These are phyloP conservation scores for Aspergillus affinis DNA, from an alignment of 495 filamentous ascomycete genomes.

Conservation along the genomic window DNA sequence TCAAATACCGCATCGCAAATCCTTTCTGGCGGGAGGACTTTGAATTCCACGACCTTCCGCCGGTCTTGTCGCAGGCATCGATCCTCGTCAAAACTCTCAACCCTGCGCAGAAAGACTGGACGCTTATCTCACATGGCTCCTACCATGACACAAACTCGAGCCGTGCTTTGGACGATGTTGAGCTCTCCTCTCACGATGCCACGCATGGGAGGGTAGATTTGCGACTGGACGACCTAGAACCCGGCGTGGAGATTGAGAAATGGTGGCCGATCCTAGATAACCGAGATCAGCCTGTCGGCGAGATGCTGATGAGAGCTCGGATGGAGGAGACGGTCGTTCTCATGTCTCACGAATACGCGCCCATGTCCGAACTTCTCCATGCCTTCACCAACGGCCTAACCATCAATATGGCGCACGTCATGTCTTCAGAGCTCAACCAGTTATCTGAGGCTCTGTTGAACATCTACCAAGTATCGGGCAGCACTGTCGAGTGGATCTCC, in stretches of 20 bases:
- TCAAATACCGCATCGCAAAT: constrained; percentile 75
- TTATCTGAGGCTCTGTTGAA: constrained; percentile 88
- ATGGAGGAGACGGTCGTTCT: constrained; percentile 88
- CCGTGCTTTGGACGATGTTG: constrained; percentile 49
- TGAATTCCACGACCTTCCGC: constrained; percentile 80
- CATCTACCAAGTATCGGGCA: constrained; percentile 94
- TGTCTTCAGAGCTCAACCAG: constrained; percentile 72
- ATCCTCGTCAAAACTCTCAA: constrained; percentile 73
- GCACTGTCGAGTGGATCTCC: constrained; percentile 86
- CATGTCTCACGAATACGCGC: constrained; percentile 80
- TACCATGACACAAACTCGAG: constrained; percentile 46
- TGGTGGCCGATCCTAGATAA: constrained; percentile 86
- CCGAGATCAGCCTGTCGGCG: constrained; percentile 71
- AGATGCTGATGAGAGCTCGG: constrained; percentile 80
- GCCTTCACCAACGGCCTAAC: constrained; percentile 81
- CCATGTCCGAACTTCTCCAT: constrained; percentile 81
- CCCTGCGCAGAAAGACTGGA: constrained; percentile 54
- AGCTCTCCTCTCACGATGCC: constrained; percentile 55
- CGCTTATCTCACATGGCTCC: constrained; percentile 47
- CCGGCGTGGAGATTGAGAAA: constrained; percentile 77
- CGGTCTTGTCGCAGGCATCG: constrained; percentile 74
- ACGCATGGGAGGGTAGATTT: constrained; percentile 78
- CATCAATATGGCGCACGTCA: constrained; percentile 74
- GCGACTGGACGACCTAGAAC: constrained; percentile 76
- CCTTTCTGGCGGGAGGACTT: constrained; percentile 97